A percentile compares a stretch with the other conserved stretches of the same genome.
Evolutionary conservation across 441 rosid species (phyloP).

Genomic region (Corymbia citriodora): DNA sequence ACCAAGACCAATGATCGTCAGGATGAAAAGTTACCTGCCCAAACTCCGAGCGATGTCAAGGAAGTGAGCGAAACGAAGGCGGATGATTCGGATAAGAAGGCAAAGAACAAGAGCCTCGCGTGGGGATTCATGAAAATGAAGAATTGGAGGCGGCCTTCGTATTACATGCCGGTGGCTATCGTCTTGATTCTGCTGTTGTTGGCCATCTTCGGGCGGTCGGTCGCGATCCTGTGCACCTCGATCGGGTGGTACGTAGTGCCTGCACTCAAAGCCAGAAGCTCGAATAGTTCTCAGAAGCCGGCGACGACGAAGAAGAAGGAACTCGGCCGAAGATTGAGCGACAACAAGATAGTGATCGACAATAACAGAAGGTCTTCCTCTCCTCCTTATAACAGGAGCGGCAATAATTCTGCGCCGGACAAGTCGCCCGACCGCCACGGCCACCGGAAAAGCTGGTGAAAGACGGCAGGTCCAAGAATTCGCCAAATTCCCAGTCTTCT

Average conservation of each 20-base stretch:
- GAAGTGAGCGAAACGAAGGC: background rate
- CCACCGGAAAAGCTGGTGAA: background rate
- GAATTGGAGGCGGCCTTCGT: background rate
- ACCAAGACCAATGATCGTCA: background rate
- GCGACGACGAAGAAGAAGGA: background rate
- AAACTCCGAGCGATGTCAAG: background rate
- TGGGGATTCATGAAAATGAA: background rate
- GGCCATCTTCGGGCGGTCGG: background rate
- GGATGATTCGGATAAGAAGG: background rate
- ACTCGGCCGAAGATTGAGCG: background rate
- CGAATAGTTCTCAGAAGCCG: background rate
- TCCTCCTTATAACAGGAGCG: background rate
- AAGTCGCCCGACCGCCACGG: background rate
- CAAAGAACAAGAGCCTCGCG: background rate
- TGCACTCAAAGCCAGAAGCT: background rate
- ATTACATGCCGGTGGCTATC: background rate
- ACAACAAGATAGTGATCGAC: background rate
- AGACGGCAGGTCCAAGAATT: background rate
- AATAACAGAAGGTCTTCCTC: background rate
- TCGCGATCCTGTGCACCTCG: background rate
- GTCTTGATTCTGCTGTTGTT: background rate
- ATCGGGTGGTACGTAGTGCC: slow-evolving; percentile 3
- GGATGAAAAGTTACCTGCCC: background rate
- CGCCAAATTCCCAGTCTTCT: background rate
- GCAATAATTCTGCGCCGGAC: background rate